Percentiles rank a stretch among this genome's conserved stretches.
Evolutionary conservation across 441 rosid genomes (phyloP).

Genomic region (Pelargonium cotyledonis): DNA sequence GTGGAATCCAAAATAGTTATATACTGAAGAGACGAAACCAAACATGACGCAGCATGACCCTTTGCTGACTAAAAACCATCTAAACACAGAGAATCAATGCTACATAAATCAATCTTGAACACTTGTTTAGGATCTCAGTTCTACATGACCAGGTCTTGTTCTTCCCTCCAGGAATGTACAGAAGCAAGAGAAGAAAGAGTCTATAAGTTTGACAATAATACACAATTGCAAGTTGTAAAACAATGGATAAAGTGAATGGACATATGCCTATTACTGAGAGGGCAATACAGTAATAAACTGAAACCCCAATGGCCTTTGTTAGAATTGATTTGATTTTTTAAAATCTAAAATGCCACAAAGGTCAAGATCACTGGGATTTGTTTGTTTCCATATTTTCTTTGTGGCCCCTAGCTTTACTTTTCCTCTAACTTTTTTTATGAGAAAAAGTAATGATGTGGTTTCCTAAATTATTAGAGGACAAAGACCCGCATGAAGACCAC

Average conservation of each 20-base stretch:
- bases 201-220: background rate
- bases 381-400: slow-evolving; percentile 2
- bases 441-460: slow-evolving; percentile 2
- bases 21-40: no score
- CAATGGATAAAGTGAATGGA: slow-evolving; percentile 4
- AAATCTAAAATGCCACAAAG: slow-evolving; percentile 8
- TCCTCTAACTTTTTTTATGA: background rate
- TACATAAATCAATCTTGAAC: no score
- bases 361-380: background rate
- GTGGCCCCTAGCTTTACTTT: slow-evolving; percentile 8
- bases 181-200: background rate
- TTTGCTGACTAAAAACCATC: no score
- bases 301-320: background rate
- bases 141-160: background rate
- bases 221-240: slow-evolving; percentile 1
- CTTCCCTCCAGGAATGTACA: background rate
- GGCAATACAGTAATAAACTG: slow-evolving; percentile 10
- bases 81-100: no score
- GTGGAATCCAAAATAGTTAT: no score
- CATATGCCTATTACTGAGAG: slow-evolving; percentile 1
- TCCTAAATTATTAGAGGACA: slow-evolving; percentile 7
- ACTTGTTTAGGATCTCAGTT: slow-evolving; percentile 3
- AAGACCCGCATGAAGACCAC: background rate
- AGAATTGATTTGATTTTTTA: slow-evolving; percentile 1
- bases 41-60: no score